Percentiles rank a stretch among this genome's conserved stretches.
These are phyloP conservation scores for Paramecium sexaurelia DNA, from an alignment of 73 alveolate genomes.

Conservation along the genomic window DNA sequence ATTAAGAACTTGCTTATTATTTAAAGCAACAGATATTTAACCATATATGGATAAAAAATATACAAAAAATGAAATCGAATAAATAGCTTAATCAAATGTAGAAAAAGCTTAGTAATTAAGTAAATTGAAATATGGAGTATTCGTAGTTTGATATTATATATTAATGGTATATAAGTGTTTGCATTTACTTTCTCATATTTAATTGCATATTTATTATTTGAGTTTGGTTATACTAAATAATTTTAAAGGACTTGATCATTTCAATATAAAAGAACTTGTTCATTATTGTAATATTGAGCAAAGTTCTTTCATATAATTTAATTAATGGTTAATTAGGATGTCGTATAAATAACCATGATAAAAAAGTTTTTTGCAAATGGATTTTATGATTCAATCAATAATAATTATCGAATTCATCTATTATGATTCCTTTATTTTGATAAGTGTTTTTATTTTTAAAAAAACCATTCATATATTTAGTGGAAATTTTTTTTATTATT, in stretches of 20 bases:
- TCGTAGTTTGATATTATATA: not conserved
- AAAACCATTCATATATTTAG: not conserved
- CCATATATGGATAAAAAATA: conserved; percentile 14
- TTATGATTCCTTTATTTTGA: not conserved
- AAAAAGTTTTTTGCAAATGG: not conserved
- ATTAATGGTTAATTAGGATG: conserved; percentile 1
- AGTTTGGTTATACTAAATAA: not conserved
- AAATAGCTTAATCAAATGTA: not conserved
- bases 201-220: conserved; percentile 12
- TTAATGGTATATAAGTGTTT: not conserved
- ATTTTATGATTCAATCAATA: not conserved
- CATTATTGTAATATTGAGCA: conserved; percentile 6
- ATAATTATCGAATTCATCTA: conserved; percentile 11
- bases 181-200: not conserved
- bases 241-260: not conserved
- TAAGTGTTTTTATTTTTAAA: not conserved
- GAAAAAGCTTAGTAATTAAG: not conserved
- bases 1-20: conserved; percentile 27
- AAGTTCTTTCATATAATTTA: not conserved
- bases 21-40: conserved; percentile 1
- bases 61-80: not conserved
- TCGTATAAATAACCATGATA: not conserved
- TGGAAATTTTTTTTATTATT: not conserved
- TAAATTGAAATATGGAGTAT: conserved; percentile 48
- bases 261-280: not conserved